Evolutionary conservation across 257 asterid species (phyloP).

Genomic region (Lithospermum erythrorhizon): DNA sequence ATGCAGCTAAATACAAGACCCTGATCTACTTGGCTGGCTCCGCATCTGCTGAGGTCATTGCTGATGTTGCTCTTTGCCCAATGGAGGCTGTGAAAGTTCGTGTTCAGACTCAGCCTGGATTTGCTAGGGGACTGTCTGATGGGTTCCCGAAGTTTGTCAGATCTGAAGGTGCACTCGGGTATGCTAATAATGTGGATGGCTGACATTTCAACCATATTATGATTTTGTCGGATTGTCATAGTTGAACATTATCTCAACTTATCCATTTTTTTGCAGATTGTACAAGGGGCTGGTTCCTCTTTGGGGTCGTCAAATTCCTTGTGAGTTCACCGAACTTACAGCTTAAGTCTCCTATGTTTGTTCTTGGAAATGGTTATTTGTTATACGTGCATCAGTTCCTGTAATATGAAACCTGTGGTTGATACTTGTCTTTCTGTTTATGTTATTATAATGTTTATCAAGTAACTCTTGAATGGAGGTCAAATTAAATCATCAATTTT

Average conservation of each 20-base stretch:
- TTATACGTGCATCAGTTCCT: neutral
- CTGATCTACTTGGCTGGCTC: slow-evolving; percentile 54
- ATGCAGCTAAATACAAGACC: slow-evolving; percentile 48
- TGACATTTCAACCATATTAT: neutral
- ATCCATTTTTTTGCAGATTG: slow-evolving; percentile 34
- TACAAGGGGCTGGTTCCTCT: slow-evolving; percentile 91
- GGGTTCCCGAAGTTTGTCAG: slow-evolving; percentile 51
- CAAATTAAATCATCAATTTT: neutral
- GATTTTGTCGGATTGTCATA: neutral
- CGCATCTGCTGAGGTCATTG: slow-evolving; percentile 59
- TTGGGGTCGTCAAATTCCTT: slow-evolving; percentile 98
- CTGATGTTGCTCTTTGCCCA: slow-evolving; percentile 52
- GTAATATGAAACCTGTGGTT: neutral
- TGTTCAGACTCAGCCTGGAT: slow-evolving; percentile 58
- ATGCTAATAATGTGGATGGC: slow-evolving; percentile 10
- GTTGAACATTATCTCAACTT: neutral
- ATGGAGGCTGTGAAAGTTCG: slow-evolving; percentile 62
- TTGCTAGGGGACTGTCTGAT: slow-evolving; percentile 45
- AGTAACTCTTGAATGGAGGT: neutral
- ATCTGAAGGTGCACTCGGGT: slow-evolving; percentile 58
- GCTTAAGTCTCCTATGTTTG: neutral
- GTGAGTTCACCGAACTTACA: slow-evolving; percentile 34
- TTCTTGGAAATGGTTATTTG: neutral
- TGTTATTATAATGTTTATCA: too few species aligned
- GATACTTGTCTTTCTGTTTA: neutral